Evolutionary conservation across 2,329 filamentous ascomycete species (phyloP).

Genomic region (Stagonosporopsis vannaccii): DNA sequence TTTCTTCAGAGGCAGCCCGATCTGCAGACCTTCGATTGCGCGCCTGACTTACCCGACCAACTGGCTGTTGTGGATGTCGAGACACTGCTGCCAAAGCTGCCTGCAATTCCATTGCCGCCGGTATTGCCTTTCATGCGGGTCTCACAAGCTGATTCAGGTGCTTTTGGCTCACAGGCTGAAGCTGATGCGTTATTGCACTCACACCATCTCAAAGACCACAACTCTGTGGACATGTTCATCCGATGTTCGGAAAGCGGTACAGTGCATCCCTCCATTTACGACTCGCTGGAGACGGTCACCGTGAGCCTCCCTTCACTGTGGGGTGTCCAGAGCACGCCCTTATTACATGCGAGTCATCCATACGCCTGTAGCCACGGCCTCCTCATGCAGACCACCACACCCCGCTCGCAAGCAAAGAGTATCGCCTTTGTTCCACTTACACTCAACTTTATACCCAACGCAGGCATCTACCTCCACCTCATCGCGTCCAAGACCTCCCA

Average conservation of each 20-base stretch:
- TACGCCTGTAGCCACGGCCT: slow-evolving; percentile 79
- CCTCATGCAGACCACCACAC: slow-evolving; percentile 60
- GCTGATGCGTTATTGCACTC: slow-evolving; percentile 51
- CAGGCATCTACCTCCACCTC: slow-evolving; percentile 81
- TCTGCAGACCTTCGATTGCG: slow-evolving; percentile 42
- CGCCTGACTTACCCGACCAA: slow-evolving; percentile 49
- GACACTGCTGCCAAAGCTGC: slow-evolving; percentile 47
- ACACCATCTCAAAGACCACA: slow-evolving; percentile 67
- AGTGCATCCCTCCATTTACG: slow-evolving; percentile 82
- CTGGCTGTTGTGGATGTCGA: slow-evolving; percentile 52
- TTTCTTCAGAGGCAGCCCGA: slow-evolving; percentile 50
- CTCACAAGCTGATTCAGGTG: slow-evolving; percentile 43
- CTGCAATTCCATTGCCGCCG: slow-evolving; percentile 47
- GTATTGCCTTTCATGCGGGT: slow-evolving; percentile 43
- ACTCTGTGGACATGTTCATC: slow-evolving; percentile 80
- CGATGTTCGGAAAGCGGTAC: slow-evolving; percentile 74
- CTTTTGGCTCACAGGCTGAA: slow-evolving; percentile 49
- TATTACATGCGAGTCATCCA: slow-evolving; percentile 74
- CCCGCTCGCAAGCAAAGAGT: slow-evolving; percentile 37
- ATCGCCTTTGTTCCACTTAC: slow-evolving; percentile 71
- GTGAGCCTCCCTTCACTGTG: slow-evolving; percentile 61
- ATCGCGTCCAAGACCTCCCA: slow-evolving; percentile 87
- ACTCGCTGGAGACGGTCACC: slow-evolving; percentile 80
- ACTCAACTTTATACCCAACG: slow-evolving; percentile 80
- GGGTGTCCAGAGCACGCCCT: slow-evolving; percentile 56